A percentile compares a stretch with the other conserved stretches of the same genome.
phyloP scores from a whole-genome alignment of 2,329 filamentous ascomycete species.

The Mollisia scopiformis region DNA sequence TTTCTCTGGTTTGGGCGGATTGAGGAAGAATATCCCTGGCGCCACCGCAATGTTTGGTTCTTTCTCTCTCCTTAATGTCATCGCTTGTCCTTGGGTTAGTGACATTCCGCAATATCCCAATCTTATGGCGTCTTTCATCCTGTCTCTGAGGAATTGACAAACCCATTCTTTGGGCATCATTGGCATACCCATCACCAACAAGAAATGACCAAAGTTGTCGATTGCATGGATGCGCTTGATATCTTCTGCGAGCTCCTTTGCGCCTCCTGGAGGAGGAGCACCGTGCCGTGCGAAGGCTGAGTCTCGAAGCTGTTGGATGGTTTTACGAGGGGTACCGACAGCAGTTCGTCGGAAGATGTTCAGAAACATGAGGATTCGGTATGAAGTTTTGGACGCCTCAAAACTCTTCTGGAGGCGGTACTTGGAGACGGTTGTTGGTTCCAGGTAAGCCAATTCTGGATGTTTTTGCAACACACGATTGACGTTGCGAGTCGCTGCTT shows the following conservation, averaged over 20 bases:
- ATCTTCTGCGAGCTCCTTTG: slow-evolving; percentile 41
- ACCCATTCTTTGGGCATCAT: background rate
- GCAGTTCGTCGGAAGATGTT: slow-evolving; percentile 50
- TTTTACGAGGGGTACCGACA: slow-evolving; percentile 38
- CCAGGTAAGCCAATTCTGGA: slow-evolving; percentile 49
- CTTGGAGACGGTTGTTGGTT: slow-evolving; percentile 42
- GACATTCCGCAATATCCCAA: background rate
- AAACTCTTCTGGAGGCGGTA: slow-evolving; percentile 52
- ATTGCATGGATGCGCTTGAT: slow-evolving; percentile 48
- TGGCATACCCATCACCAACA: background rate
- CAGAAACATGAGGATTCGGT: slow-evolving; percentile 54
- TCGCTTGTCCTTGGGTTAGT: background rate
- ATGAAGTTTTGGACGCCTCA: slow-evolving; percentile 48
- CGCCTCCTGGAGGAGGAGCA: slow-evolving; percentile 44
- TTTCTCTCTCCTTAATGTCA: background rate
- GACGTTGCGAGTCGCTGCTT: slow-evolving; percentile 52
- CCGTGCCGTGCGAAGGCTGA: slow-evolving; percentile 49
- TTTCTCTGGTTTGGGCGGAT: background rate
- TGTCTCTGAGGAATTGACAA: background rate
- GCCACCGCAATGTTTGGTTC: background rate
- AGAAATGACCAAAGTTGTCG: slow-evolving; percentile 37
- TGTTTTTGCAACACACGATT: slow-evolving; percentile 50
- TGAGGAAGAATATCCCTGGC: background rate
- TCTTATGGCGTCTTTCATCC: background rate
- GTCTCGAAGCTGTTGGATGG: slow-evolving; percentile 44